These are phyloP conservation scores for Vachellia pachyceras DNA, from an alignment of 306 rosid species.

Conservation along the genomic window DNA sequence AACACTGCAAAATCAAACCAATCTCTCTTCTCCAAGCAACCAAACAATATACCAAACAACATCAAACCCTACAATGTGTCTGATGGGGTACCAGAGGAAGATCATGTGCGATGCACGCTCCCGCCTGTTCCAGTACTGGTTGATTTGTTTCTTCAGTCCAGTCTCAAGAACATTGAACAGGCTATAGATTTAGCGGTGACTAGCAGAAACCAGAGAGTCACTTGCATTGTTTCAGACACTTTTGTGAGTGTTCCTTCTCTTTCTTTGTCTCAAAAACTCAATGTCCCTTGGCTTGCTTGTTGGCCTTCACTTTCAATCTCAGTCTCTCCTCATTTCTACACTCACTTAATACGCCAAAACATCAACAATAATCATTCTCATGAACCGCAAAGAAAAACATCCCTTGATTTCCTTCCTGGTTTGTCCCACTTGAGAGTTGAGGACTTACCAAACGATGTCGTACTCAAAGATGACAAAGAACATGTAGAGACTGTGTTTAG, in stretches of 20 bases:
- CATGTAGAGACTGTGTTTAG: constrained; percentile 24
- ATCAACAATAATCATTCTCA: too few relatives aligned
- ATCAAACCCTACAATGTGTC: constrained; percentile 35
- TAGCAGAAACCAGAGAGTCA: constrained; percentile 28
- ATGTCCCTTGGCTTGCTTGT: constrained; percentile 48
- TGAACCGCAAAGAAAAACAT: too few relatives aligned
- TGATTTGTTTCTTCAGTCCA: constrained; percentile 34
- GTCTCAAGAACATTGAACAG: constrained; percentile 28
- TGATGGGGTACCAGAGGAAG: constrained; percentile 40
- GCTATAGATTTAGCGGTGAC: constrained; percentile 30
- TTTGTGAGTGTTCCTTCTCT: constrained; percentile 27
- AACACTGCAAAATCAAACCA: background rate
- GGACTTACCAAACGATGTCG: constrained; percentile 32
- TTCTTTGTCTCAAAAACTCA: constrained; percentile 26
- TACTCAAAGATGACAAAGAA: background rate
- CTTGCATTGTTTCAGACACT: constrained; percentile 41
- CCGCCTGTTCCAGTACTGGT: background rate
- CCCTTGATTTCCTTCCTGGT: constrained; percentile 50
- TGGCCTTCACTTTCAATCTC: constrained; percentile 38
- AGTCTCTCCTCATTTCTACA: too few relatives aligned
- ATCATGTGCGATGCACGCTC: background rate
- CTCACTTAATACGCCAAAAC: constrained; percentile 26
- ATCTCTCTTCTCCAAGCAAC: background rate
- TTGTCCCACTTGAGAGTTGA: constrained; percentile 28
- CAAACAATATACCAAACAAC: constrained; percentile 5